Evolutionary conservation across 169 alveolate species (phyloP).

Genomic region (Theileria annulata): DNA sequence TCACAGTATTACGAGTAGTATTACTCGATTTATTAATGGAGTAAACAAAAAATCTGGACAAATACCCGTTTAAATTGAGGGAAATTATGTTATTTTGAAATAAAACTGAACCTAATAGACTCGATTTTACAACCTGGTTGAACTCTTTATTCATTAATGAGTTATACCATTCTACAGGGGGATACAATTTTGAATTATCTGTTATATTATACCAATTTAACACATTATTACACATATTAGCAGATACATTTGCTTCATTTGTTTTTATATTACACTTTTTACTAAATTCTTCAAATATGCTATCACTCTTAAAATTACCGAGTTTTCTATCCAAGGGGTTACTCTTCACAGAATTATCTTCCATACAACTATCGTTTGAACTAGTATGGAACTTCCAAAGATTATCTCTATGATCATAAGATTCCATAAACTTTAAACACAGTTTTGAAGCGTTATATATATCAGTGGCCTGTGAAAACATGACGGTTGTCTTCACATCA

Average conservation of each 20-base stretch:
- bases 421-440: conserved; percentile 42
- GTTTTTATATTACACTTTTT: neutral
- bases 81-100: conserved; percentile 26
- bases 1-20: too few species aligned
- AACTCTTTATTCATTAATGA: conserved; percentile 43
- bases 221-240: neutral
- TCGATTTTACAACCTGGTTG: neutral
- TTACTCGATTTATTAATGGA: neutral
- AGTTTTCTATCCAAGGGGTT: neutral
- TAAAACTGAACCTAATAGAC: conserved; percentile 16
- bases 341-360: neutral
- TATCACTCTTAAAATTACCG: neutral
- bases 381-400: conserved; percentile 18
- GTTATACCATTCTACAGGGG: conserved; percentile 59
- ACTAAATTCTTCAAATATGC: neutral
- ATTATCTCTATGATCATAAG: conserved; percentile 18
- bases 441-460: conserved; percentile 20
- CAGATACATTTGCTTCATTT: neutral
- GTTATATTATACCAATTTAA: neutral
- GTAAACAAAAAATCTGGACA: conserved; percentile 20
- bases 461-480: conserved; percentile 5
- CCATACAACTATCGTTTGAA: neutral
- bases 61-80: conserved; percentile 37
- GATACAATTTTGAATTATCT: conserved; percentile 16
- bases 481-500: conserved; percentile 4